Evolutionary conservation across 2,329 filamentous ascomycete genomes (phyloP), one percentile per base, ranked within the genome.

Genomic region (Apiospora sp.): DNA sequence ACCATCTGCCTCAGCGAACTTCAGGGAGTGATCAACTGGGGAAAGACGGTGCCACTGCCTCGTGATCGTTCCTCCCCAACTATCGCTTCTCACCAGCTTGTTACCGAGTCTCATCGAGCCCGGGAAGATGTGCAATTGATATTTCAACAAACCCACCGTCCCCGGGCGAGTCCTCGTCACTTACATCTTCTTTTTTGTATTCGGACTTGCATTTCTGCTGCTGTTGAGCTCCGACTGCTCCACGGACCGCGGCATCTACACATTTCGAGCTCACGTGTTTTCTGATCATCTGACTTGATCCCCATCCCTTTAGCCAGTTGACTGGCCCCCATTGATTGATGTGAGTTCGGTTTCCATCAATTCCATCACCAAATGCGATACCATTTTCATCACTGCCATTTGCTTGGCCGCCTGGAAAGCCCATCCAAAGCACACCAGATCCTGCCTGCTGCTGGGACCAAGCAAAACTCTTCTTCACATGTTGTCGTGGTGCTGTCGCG

Each of bases 61-160:
- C 67, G 67, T 69, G 67, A 69, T 69, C 67, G 67, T 69, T 69
- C 67, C 67, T 69, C 48, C 48, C 67, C 67, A 69, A 69, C 67
- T 49, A 69, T 69, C 67, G 67, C 67, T 69, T 49, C 67, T 69
- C 44, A 34, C 67, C 67, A 69, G 44, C 67, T 69, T 37, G 58
- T 64, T 64, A 37, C 58, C 30, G 58, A 64, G 58, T 64, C 58
- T 30, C 34, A 41, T 64, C 58, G 58, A 64, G 58, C 58, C 58
- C 58, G 58, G 58, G 58, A 64, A 41, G 58, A 64, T 19, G 58
- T 64, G 58, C 58, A 64, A 64, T 64, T 41, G 58, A 64, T 64
- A 64, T 64, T 64, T 64, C 34, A n/a, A 64, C 58, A 41, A 41
- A n/a, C 58, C 34, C 22, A n/a, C 58, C 22, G 58, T 64, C 58